These are phyloP conservation scores for Tubosaeta sp. DNA, from an alignment of 768 basidiomycete genomes.

Conservation along the genomic window DNA sequence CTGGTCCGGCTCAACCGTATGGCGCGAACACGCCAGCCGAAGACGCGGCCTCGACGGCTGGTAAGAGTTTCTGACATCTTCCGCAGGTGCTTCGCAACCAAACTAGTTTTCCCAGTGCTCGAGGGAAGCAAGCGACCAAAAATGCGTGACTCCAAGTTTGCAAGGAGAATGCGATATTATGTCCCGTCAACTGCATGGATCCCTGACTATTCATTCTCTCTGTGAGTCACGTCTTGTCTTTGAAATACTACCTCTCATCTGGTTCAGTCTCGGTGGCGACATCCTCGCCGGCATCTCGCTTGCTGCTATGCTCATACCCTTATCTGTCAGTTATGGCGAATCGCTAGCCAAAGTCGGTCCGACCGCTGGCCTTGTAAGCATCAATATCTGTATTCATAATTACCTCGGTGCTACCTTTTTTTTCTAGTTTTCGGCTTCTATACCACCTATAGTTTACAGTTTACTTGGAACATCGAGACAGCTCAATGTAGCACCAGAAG, in stretches of 20 bases:
- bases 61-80: slow-evolving; percentile 8
- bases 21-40: slow-evolving; percentile 10
- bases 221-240: slow-evolving; percentile 41
- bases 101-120: slow-evolving; percentile 1
- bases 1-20: slow-evolving; percentile 19
- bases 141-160: slow-evolving; percentile 30
- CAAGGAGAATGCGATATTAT: slow-evolving; percentile 64
- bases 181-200: slow-evolving; percentile 78
- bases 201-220: slow-evolving; percentile 63
- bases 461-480: slow-evolving; percentile 84
- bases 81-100: not conserved
- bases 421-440: slow-evolving; percentile 71
- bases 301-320: slow-evolving; percentile 78
- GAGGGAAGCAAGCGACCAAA: slow-evolving; percentile 13
- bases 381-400: not conserved
- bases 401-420: not conserved
- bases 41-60: slow-evolving; percentile 17
- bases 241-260: not conserved
- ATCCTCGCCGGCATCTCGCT: slow-evolving; percentile 84
- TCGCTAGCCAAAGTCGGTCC: slow-evolving; percentile 84
- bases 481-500: slow-evolving; percentile 84
- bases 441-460: slow-evolving; percentile 86
- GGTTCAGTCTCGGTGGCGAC: slow-evolving; percentile 56
- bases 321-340: slow-evolving; percentile 89
- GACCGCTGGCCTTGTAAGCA: slow-evolving; percentile 74